Evolutionary conservation across 1,139 yeast genomes (phyloP).

Genomic region (Suhomyces anneliseae): DNA sequence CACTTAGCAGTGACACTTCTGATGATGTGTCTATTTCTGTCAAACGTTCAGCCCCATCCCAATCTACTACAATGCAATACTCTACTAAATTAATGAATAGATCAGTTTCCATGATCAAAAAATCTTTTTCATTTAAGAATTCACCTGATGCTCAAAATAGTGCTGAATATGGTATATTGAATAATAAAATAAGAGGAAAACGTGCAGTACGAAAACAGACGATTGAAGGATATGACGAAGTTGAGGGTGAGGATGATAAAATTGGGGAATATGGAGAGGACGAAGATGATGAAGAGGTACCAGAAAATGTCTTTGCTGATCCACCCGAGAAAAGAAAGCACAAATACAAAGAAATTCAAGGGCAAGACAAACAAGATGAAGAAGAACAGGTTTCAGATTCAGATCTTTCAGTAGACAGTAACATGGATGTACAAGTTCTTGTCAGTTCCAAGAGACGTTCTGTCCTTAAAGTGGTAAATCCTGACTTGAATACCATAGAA

Average conservation of each 20-base stretch:
- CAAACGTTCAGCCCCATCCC: conserved; percentile 3
- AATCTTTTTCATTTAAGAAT: conserved; percentile 25
- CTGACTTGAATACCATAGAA: conserved; percentile 38
- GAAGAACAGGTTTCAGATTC: conserved; percentile 29
- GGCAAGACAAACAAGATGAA: conserved; percentile 17
- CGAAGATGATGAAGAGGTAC: not conserved
- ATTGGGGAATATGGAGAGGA: not conserved
- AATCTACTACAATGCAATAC: conserved; percentile 8
- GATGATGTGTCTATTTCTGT: conserved; percentile 5
- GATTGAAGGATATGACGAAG: conserved; percentile 9
- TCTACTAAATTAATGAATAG: conserved; percentile 21
- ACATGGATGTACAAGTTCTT: conserved; percentile 69
- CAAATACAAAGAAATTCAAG: conserved; percentile 5
- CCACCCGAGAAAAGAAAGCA: conserved; percentile 1
- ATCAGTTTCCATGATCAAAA: conserved; percentile 23
- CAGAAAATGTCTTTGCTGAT: conserved; percentile 7
- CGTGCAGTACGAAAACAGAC: conserved; percentile 1
- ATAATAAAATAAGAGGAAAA: conserved; percentile 12
- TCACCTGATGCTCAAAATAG: conserved; percentile 16
- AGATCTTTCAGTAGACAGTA: conserved; percentile 36
- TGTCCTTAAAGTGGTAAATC: conserved; percentile 63
- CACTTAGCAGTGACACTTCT: conserved; percentile 17
- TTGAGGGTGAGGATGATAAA: conserved; percentile 9
- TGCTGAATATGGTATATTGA: conserved; percentile 7
- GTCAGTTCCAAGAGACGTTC: conserved; percentile 72